Base-by-base conservation (phyloP, 129 eudicot genomes). In the Sambucus nigra region DNA sequence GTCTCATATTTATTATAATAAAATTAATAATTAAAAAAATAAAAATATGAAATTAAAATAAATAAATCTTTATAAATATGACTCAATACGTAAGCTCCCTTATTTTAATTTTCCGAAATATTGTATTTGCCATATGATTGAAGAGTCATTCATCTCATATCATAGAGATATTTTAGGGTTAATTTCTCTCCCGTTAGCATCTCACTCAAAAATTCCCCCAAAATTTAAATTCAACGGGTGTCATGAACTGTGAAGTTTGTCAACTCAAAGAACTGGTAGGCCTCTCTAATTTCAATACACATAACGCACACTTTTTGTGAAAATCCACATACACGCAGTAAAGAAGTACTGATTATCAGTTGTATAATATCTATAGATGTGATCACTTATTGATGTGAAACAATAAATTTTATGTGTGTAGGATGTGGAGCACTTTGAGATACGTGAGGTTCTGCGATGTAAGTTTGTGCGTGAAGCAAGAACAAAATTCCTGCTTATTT, bases 381-480 rank as follows among this genome's bases (percentile, higher is more conserved):
- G 5, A 0, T 28, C 17, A 33, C 38, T 25, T 12, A 0, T 19
- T 53, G 2, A 7, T 27, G 21, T 3, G 28, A 26, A 16, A 16
- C 5, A 20, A 61, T 20, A 40, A 38, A 31, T 14, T 63, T 61
- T 11, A 1, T 51, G 38, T 42, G 25, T 65, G 27, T 72, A 91
- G 96, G 99, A 92, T 46, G 96, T 92, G 55, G 96, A 92, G 75
- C 87, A 80, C 78, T 86, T 86, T 28, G 91, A 92, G 79, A 86
- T 92, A 46, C 78, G 94, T 2, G 99, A 92, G 80, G 94, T 92
- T 65, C 87, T 92, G 31, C 80, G 91, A 73, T 86, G 99, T 92
- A 75, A 70, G 99, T 73, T 63, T 38, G 21, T 12, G 42, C 42
- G 13, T 2, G 42, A 35, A 35, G 42, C n/a, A n/a, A n/a, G n/a